Base-by-base conservation (phyloP, 768 basidiomycete species). In the Mycena galopus region DNA sequence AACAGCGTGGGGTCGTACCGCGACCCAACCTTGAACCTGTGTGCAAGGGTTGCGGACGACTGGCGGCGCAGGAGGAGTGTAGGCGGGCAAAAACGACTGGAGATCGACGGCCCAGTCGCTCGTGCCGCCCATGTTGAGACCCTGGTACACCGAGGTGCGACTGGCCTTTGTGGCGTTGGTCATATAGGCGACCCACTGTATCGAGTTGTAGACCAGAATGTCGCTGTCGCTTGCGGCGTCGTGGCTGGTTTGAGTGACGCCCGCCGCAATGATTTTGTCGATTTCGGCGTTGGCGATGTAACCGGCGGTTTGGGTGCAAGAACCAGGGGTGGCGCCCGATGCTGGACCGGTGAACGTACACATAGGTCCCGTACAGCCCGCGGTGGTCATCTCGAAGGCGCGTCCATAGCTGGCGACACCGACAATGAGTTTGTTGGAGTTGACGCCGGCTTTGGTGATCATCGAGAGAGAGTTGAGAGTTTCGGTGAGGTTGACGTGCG, bases 71-170 rank as follows among this genome's bases (percentile, higher is more conserved):
- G 42, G 59, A 55, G 59, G 59, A 37, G 35, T 42, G n/a, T n/a
- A n/a, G n/a, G n/a, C n/a, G n/a, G n/a, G n/a, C 63, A 64, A 25
- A 55, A 35, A 64, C 37, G 53, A 7, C 39, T 65, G 35, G 19
- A 65, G 53, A 30, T 65, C 64, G 35, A 65, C 64, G 53, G 64
- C 64, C 64, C 53, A 65, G 53, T 65, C 64, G 53, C 64, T 65
- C 64, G 9, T 19, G 25, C 64, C 64, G 6, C 64, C 64, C 64
- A 65, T 65, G 64, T 65, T 65, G 7, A 65, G 4, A 1, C 35
- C 16, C 53, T 65, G 23, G 27, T 65, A 65, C 51, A 55, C 1
- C 35, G 64, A 4, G 27, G 64, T 56, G 35, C 64, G 64, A 27
- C 35, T n/a, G 53, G 51, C 35, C 64, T 65, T 65, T 1, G 64